Evolutionary conservation across 208 protist genomes (phyloP).

Genomic region (Trypanosoma platydactyli): DNA sequence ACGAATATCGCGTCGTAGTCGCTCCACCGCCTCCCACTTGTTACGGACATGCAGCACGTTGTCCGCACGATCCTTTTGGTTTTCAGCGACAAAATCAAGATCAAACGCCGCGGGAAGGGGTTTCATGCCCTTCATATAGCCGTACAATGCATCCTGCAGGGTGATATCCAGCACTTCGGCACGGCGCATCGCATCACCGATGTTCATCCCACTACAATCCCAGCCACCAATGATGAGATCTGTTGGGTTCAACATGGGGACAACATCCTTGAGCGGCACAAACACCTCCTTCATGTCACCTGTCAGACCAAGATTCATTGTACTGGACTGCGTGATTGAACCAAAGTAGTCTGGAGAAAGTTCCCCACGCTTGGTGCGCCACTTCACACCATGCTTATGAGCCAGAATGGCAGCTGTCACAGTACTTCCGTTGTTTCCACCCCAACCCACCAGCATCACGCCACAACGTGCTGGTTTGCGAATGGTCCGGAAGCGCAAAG

Average conservation of each 20-base stretch:
- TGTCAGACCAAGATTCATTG: slow-evolving; percentile 92
- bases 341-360: slow-evolving; percentile 97
- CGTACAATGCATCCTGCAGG: slow-evolving; percentile 85
- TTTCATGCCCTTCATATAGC: slow-evolving; percentile 87
- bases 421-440: slow-evolving; percentile 99
- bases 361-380: slow-evolving; percentile 92
- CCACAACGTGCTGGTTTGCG: slow-evolving; percentile 84
- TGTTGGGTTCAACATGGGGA: slow-evolving; percentile 98
- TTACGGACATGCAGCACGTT: slow-evolving; percentile 91
- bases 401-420: slow-evolving; percentile 96
- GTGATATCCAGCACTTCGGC: slow-evolving; percentile 95
- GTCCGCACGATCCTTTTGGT: slow-evolving; percentile 97
- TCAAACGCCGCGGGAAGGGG: slow-evolving; percentile 97
- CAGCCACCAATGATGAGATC: slow-evolving; percentile 97
- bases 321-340: slow-evolving; percentile 96
- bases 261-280: slow-evolving; percentile 92
- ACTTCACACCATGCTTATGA: slow-evolving; percentile 93
- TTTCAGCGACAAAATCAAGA: slow-evolving; percentile 97
- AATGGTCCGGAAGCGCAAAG: slow-evolving; percentile 90
- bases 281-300: slow-evolving; percentile 90
- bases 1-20: slow-evolving; percentile 95
- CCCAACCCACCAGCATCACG: slow-evolving; percentile 96
- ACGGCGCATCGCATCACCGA: slow-evolving; percentile 95
- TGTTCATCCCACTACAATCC: slow-evolving; percentile 95
- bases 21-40: slow-evolving; percentile 94